A percentile compares a stretch with the other conserved stretches of the same genome.
phyloP scores from a whole-genome alignment of 192 early-diverging fungal genomes.

The Linderina pennispora region DNA sequence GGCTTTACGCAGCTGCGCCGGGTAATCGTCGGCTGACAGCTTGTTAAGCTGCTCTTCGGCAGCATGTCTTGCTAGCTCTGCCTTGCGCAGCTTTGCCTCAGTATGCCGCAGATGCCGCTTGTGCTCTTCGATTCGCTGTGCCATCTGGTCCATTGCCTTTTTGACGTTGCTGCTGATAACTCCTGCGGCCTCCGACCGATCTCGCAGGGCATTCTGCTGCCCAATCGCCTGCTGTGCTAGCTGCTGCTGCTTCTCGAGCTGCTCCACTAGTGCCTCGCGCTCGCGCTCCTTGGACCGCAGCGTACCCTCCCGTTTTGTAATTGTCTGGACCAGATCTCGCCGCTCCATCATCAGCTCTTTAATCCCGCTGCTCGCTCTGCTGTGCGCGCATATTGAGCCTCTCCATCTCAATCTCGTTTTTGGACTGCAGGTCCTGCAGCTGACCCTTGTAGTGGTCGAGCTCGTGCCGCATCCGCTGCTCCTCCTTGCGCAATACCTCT shows the following conservation, averaged over 20 bases:
- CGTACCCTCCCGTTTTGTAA: slow-evolving; percentile 17
- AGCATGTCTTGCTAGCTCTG: slow-evolving; percentile 26
- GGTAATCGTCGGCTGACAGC: slow-evolving; percentile 18
- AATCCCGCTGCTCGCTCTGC: slow-evolving; percentile 18
- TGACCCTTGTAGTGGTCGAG: slow-evolving; percentile 20
- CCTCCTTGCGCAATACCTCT: slow-evolving; percentile 23
- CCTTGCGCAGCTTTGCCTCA: slow-evolving; percentile 20
- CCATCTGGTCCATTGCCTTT: slow-evolving; percentile 17
- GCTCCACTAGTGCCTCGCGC: slow-evolving; percentile 10
- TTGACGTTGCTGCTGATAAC: slow-evolving; percentile 18
- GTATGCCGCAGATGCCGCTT: slow-evolving; percentile 16
- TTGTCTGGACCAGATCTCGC: slow-evolving; percentile 13
- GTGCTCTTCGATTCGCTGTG: slow-evolving; percentile 13
- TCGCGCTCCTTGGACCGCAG: slow-evolving; percentile 26
- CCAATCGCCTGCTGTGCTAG: slow-evolving; percentile 8
- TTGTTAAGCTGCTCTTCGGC: slow-evolving; percentile 15
- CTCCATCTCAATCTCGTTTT: no score
- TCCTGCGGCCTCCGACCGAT: slow-evolving; percentile 25
- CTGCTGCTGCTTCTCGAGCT: slow-evolving; percentile 18
- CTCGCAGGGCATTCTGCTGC: slow-evolving; percentile 21
- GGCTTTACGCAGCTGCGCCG: slow-evolving; percentile 9
- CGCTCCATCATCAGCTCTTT: slow-evolving; percentile 32
- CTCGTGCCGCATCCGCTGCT: slow-evolving; percentile 23
- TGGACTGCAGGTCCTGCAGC: slow-evolving; percentile 17
- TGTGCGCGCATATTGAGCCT: no score